Evolutionary conservation across 257 asterid genomes (phyloP), one percentile per base, ranked within the genome.

Genomic region (Verbascum thapsus): DNA sequence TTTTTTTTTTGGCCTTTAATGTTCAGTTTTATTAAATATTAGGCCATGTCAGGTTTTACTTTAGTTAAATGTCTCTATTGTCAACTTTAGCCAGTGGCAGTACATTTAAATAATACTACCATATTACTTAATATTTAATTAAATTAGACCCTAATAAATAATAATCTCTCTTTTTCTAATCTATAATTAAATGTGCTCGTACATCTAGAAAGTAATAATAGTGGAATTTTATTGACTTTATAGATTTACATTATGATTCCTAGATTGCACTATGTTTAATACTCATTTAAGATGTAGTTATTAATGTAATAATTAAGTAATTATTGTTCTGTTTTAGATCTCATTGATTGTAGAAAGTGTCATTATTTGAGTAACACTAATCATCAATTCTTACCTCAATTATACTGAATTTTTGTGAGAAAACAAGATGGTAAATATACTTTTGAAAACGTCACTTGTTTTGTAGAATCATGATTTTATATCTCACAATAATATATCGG

Each of bases 41-140:
- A 67, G 61, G 61, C 66, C 41, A 12, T 74, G 70, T 19, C 48
- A 51, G 61, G n/a, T n/a, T 54, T 45, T 59, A 17, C 76, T 63
- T 65, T 73, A 67, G 85, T 58, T 73, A 68, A 74, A 66, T 73
- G 78, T 62, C 74, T 15, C 74, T 65, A 43, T 70, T 61, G 75
- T 73, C 64, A 71, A 76, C 72, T 67, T 79, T 58, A 70, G 35
- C 50, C 41, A 59, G 72, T 53, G 59, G 77, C 69, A 58, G 67
- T 63, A 52, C 65, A 63, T 59, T 71, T 70, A 65, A 74, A 71
- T 80, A 80, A 68, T 30, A 53, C 16, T 49, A 8, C 56, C 23
- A 23, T 39, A 10, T 47, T 15, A 45, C 18, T 16, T 44, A 13
- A 10, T 26, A 12, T 45, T 56, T 64, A 50, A 48, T 67, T 67